Base-by-base conservation (phyloP, 371 early-diverging fungal genomes). In the Funneliformis caledonium region DNA sequence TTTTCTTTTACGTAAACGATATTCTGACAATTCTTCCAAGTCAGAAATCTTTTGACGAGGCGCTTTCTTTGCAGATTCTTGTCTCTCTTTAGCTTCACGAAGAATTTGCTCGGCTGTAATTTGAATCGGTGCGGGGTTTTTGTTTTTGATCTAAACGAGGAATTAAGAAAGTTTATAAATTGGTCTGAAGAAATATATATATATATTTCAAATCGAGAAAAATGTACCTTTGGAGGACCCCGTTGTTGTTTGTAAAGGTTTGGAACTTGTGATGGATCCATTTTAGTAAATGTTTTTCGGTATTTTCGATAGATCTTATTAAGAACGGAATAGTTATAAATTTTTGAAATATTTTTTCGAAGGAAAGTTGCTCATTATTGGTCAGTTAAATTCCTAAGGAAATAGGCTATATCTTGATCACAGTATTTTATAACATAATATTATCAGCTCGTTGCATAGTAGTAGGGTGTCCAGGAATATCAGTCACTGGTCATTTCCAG, bases 101-200 rank as follows among this genome's bases (percentile, higher is more conserved):
- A 99, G 90, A 77, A 99, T 93, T 88, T 98, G 99, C 88, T 99
- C 99, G 12, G 99, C 99, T 37, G 98, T 98, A 86, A 99, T 98
- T 85, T 99, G 99, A n/a, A 98, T 90, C n/a, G 95, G 92, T 37
- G 98, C 98, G 4, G 98, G 93, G 85, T 93, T 95, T 90, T 99
- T 99, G 89, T 99, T 97, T 87, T 97, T 97, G 88, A 98, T 97
- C 95, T 95, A 82, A 16, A n/a, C 43, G 19, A 10, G 61, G 26
- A 45, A 65, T 4, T 26, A n/a, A 19, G 0, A 67, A 80, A 43
- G 12, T 10, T 70, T 26, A 26, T 26, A 26, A 22, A 26, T 67
- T 22, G 22, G 73, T 16, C 4, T 60, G 19, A 61, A 65, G 43
- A n/a, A 26, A 19, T n/a, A 59, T 61, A 60, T 22, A 31, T 59